A percentile compares a stretch with the other conserved stretches of the same genome.
Evolutionary conservation across 805 yeast genomes (phyloP).

Genomic region (Nakazawaea ambrosiae): DNA sequence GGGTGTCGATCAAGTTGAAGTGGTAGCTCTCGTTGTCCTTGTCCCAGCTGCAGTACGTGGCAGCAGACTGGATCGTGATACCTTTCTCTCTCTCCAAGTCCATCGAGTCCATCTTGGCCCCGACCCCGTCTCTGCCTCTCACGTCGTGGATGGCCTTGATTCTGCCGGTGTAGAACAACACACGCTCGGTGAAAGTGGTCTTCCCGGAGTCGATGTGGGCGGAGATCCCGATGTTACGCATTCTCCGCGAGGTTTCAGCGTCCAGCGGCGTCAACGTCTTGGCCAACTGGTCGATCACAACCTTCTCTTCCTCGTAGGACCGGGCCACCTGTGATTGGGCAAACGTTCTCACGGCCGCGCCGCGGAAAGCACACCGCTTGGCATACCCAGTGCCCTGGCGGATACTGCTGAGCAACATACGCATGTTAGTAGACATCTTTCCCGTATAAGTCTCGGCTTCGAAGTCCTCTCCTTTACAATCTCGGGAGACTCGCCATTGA

Average conservation of each 20-base stretch:
- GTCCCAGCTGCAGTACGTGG: constrained; percentile 96
- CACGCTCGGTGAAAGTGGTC: constrained; percentile 97
- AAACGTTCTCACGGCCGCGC: not conserved
- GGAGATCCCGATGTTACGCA: constrained; percentile 95
- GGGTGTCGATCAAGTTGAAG: constrained; percentile 95
- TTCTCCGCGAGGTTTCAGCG: constrained; percentile 38
- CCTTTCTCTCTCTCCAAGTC: constrained; percentile 98
- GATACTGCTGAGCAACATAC: not conserved
- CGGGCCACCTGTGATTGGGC: not conserved
- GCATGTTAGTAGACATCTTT: not conserved
- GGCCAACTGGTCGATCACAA: constrained; percentile 52
- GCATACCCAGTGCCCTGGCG: too few relatives aligned
- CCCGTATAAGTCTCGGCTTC: too few relatives aligned
- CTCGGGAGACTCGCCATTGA: too few relatives aligned
- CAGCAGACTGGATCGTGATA: constrained; percentile 97
- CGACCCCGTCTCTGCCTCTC: constrained; percentile 94
- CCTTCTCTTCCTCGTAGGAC: constrained; percentile 69
- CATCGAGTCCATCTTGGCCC: constrained; percentile 99
- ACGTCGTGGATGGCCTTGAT: constrained; percentile 96
- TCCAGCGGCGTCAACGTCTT: constrained; percentile 44
- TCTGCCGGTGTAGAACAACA: constrained; percentile 91
- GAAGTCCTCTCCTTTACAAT: too few relatives aligned
- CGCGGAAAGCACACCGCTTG: not conserved
- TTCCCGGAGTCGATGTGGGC: constrained; percentile 99
- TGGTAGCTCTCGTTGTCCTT: constrained; percentile 64